Evolutionary conservation across 129 eudicot species (phyloP).

Genomic region (Logfia minima): DNA sequence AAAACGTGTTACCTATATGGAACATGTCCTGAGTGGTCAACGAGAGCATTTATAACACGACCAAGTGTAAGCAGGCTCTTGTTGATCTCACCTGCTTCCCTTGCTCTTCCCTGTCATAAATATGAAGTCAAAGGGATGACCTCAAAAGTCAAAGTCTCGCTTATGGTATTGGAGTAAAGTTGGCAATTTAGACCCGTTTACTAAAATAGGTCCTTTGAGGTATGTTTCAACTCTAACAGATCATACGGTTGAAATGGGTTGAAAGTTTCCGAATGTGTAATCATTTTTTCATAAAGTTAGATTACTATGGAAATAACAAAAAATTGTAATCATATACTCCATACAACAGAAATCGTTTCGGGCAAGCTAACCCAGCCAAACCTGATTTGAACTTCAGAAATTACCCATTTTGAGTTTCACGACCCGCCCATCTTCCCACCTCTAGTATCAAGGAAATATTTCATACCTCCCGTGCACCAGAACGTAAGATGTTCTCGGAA

Average conservation of each 20-base stretch:
- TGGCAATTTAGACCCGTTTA: background rate
- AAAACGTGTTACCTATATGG: slow-evolving; percentile 49
- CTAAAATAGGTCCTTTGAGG: background rate
- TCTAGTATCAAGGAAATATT: slow-evolving; percentile 9
- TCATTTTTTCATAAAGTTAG: no score
- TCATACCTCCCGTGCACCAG: slow-evolving; percentile 71
- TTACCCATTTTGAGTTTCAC: background rate
- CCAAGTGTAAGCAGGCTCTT: slow-evolving; percentile 69
- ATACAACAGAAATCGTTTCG: no score
- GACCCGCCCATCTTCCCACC: slow-evolving; percentile 5
- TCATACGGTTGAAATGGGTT: no score
- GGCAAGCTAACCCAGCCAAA: no score
- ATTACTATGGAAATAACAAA: no score
- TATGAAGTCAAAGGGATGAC: slow-evolving; percentile 26
- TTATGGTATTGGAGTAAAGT: background rate
- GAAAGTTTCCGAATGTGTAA: background rate
- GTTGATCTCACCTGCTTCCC: slow-evolving; percentile 77
- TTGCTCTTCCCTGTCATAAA: slow-evolving; percentile 53
- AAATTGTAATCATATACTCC: no score
- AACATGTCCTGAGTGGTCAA: slow-evolving; percentile 64
- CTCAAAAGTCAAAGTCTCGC: slow-evolving; percentile 17
- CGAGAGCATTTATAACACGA: slow-evolving; percentile 61
- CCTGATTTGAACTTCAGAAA: no score
- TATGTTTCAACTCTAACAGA: no score
- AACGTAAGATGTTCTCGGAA: slow-evolving; percentile 61